These are phyloP conservation scores for Trichothecium sympodiale DNA, from an alignment of 2,329 filamentous ascomycete species.

Conservation along the genomic window DNA sequence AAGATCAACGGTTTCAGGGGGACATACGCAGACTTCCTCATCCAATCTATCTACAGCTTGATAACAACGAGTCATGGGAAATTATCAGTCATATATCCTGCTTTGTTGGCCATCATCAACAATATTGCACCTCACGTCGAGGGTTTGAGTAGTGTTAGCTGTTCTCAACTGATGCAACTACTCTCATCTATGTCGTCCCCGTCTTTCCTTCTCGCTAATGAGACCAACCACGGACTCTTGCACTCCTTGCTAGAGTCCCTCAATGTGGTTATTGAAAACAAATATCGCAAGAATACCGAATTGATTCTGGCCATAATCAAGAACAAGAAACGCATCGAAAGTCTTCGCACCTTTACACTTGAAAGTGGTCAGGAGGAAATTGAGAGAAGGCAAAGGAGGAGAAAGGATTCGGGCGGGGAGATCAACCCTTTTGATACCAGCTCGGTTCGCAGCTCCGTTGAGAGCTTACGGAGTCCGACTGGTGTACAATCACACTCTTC, in stretches of 20 bases:
- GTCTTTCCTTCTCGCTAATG: constrained; percentile 83
- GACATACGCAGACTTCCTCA: constrained; percentile 85
- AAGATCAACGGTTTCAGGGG: constrained; percentile 76
- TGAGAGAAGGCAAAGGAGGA: constrained; percentile 61
- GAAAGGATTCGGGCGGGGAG: constrained; percentile 49
- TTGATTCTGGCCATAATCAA: constrained; percentile 71
- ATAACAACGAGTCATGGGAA: constrained; percentile 88
- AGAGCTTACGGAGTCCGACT: constrained; percentile 55
- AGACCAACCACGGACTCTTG: constrained; percentile 76
- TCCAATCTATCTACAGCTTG: constrained; percentile 87
- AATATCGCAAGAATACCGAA: constrained; percentile 70
- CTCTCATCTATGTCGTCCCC: constrained; percentile 90
- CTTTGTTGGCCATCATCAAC: constrained; percentile 82
- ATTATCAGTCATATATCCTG: constrained; percentile 83
- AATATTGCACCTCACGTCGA: constrained; percentile 83
- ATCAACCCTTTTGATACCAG: constrained; percentile 36
- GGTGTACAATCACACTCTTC: constrained; percentile 13
- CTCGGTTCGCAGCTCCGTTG: constrained; percentile 51
- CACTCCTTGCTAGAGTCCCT: constrained; percentile 78
- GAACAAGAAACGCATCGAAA: constrained; percentile 74
- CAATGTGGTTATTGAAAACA: constrained; percentile 81
- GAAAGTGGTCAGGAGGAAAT: constrained; percentile 90
- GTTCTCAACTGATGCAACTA: constrained; percentile 74
- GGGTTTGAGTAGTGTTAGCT: constrained; percentile 61
- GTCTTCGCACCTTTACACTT: constrained; percentile 75